These are phyloP conservation scores for Penicillium sp. DNA, from an alignment of 2,329 filamentous ascomycete species.

Conservation along the genomic window DNA sequence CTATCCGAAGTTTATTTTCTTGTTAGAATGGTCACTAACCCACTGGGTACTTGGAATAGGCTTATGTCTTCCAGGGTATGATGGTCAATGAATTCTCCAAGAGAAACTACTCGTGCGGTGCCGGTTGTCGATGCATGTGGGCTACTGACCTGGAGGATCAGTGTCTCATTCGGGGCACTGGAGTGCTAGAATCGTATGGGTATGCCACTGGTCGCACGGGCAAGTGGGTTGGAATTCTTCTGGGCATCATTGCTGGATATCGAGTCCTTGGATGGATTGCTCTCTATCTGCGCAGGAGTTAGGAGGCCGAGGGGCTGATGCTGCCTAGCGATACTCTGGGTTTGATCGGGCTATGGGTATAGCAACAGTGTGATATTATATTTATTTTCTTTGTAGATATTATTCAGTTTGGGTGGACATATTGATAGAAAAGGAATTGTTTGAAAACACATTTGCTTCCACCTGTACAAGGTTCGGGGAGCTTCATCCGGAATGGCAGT, in stretches of 20 bases:
- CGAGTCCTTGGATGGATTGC: constrained; percentile 65
- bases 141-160: constrained; percentile 57
- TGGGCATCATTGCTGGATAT: constrained; percentile 73
- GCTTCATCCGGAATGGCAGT: background rate
- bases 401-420: background rate
- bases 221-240: constrained; percentile 72
- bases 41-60: constrained; percentile 26
- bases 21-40: background rate
- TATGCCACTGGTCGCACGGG: constrained; percentile 63
- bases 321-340: background rate
- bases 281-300: constrained; percentile 34
- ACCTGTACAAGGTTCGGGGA: background rate
- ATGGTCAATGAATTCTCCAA: constrained; percentile 82
- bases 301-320: background rate
- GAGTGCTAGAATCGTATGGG: constrained; percentile 67
- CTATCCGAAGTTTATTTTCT: background rate
- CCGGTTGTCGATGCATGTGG: constrained; percentile 68
- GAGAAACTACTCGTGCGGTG: constrained; percentile 61
- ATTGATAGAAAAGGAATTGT: background rate
- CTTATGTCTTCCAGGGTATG: constrained; percentile 86
- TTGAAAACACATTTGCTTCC: background rate
- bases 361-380: background rate
- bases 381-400: background rate
- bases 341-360: background rate
- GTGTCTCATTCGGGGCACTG: constrained; percentile 69